Percentiles rank a stretch among this genome's conserved stretches.
Conservation (phyloP, 1,139 yeast species). For the Meyerozyma athensensis region DNA sequence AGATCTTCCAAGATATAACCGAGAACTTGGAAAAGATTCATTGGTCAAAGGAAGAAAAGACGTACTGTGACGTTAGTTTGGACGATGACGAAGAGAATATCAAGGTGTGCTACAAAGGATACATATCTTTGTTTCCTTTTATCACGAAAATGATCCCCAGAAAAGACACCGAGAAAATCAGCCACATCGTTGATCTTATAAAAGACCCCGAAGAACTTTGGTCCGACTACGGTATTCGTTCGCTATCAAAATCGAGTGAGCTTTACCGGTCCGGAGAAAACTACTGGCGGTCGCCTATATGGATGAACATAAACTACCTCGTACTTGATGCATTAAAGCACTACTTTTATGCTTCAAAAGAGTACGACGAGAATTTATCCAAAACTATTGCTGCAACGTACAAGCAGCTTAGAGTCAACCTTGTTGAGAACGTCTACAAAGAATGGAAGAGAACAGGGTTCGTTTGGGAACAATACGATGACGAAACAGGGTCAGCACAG, state of each 20-base stretch:
- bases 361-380: constrained; percentile 25
- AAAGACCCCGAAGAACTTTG: constrained; percentile 71
- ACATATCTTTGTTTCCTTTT: constrained; percentile 83
- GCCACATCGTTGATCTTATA: constrained; percentile 50
- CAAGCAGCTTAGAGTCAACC: constrained; percentile 52
- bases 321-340: constrained; percentile 63
- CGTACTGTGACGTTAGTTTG: constrained; percentile 84
- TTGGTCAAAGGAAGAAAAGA: constrained; percentile 64
- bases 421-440: constrained; percentile 61
- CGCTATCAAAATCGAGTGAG: constrained; percentile 66
- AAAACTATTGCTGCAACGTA: constrained; percentile 39
- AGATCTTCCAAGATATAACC: constrained; percentile 52
- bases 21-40: constrained; percentile 67
- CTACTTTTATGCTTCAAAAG: constrained; percentile 31
- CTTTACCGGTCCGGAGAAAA: constrained; percentile 76
- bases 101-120: constrained; percentile 84
- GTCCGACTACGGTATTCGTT: constrained; percentile 76
- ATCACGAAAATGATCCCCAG: constrained; percentile 61
- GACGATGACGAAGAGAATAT: constrained; percentile 64
- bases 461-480: constrained; percentile 91
- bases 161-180: constrained; percentile 45
- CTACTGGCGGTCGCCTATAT: constrained; percentile 94
- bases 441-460: constrained; percentile 76
- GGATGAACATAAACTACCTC: constrained; percentile 89
- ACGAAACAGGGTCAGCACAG: constrained; percentile 64